phyloP scores from a whole-genome alignment of 176 grass and related monocot genomes.

The Tillandsia leiboldiana region DNA sequence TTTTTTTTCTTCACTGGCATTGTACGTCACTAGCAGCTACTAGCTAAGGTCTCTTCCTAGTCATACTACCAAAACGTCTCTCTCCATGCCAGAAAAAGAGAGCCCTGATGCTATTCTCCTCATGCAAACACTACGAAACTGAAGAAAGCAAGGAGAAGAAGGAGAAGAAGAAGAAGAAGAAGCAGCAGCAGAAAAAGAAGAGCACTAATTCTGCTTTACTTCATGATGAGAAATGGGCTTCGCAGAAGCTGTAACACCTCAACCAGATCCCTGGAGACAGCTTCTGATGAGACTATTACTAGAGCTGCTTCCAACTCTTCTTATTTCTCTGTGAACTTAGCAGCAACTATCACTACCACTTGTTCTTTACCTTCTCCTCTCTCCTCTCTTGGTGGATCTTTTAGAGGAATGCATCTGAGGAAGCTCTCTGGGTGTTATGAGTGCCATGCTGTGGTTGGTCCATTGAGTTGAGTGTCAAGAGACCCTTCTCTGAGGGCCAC shows the following conservation, averaged over 20 bases:
- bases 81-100: neutral
- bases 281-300: neutral
- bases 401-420: neutral
- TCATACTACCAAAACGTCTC: too few species aligned
- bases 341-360: neutral
- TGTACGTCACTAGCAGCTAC: too few species aligned
- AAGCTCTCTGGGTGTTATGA: slow-evolving; percentile 58
- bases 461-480: slow-evolving; percentile 40
- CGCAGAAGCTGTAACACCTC: neutral
- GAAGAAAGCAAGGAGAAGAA: neutral
- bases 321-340: neutral
- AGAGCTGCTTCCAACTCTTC: neutral
- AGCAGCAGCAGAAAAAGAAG: neutral
- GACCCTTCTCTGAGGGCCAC: slow-evolving; percentile 39
- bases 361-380: neutral
- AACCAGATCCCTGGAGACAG: neutral
- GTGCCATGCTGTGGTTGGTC: slow-evolving; percentile 84
- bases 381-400: neutral
- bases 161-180: neutral
- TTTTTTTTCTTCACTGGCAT: too few species aligned
- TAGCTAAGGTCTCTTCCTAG: too few species aligned
- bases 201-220: neutral
- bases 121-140: neutral
- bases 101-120: neutral
- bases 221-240: neutral